phyloP scores from a whole-genome alignment of 2,329 filamentous ascomycete species.

The Zymoseptoria pseudotritici region DNA sequence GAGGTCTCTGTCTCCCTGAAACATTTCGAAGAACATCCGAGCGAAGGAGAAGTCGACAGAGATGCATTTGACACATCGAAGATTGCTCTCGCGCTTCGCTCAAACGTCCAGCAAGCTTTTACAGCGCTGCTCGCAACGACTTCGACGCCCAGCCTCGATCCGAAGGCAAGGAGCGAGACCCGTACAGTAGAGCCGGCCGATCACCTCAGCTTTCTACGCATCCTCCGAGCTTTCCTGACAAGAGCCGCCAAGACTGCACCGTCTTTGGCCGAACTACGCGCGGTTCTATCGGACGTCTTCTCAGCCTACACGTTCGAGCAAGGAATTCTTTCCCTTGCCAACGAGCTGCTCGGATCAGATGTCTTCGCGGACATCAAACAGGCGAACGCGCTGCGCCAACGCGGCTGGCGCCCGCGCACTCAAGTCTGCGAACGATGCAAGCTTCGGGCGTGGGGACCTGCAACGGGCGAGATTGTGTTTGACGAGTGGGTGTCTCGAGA shows the following conservation, averaged over 20 bases:
- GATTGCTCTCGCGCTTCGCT: constrained; percentile 61
- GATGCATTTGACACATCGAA: constrained; percentile 48
- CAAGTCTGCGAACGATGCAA: constrained; percentile 85
- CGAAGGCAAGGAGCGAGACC: constrained; percentile 9
- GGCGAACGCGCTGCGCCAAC: constrained; percentile 65
- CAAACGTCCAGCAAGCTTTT: constrained; percentile 82
- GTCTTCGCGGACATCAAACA: constrained; percentile 76
- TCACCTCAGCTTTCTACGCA: constrained; percentile 71
- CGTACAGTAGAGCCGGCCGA: constrained; percentile 24
- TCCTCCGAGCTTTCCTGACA: constrained; percentile 80
- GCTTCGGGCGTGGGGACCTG: constrained; percentile 79
- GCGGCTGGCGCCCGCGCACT: constrained; percentile 80
- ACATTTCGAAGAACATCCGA: constrained; percentile 27
- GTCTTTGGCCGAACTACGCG: constrained; percentile 76
- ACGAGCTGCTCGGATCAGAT: constrained; percentile 78
- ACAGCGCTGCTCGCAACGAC: constrained; percentile 75
- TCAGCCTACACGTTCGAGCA: constrained; percentile 90
- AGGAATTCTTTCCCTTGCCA: constrained; percentile 76
- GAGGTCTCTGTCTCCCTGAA: constrained; percentile 28
- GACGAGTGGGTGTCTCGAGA: constrained; percentile 67
- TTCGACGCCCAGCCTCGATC: constrained; percentile 40
- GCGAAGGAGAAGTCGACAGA: constrained; percentile 12
- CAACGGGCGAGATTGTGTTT: constrained; percentile 68
- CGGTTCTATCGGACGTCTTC: constrained; percentile 82
- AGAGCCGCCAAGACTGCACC: constrained; percentile 75